Conservation (phyloP, 2,329 filamentous ascomycete genomes). For the Chaetomiaceae sp. region DNA sequence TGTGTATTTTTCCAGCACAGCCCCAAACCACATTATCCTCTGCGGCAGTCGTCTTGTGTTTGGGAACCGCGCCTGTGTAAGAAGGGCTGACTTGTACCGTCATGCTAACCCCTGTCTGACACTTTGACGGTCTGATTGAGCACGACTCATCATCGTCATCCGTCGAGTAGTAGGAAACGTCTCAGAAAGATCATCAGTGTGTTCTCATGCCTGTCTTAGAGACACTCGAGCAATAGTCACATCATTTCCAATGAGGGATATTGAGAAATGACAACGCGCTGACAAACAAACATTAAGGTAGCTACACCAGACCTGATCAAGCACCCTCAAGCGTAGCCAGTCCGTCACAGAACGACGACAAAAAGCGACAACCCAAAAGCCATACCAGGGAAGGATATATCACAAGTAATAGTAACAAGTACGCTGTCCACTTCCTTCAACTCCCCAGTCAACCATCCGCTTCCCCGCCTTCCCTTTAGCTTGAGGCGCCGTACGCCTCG, state of each 20-base stretch:
- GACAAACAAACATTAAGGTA: constrained; percentile 5
- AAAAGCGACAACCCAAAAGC: neutral
- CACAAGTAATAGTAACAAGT: constrained; percentile 16
- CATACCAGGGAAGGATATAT: constrained; percentile 3
- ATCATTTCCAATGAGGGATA: neutral
- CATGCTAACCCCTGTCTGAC: neutral
- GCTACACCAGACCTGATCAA: constrained; percentile 5
- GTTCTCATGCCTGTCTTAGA: too few relatives aligned
- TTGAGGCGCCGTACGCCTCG: constrained; percentile 49
- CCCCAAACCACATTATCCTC: neutral
- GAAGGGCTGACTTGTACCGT: neutral
- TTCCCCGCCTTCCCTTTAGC: neutral
- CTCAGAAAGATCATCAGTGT: too few relatives aligned
- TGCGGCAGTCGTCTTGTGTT: neutral
- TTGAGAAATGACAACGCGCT: neutral
- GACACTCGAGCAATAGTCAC: neutral
- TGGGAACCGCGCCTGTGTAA: neutral
- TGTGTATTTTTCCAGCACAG: neutral
- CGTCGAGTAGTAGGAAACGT: neutral
- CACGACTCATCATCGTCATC: too few relatives aligned
- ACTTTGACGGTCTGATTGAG: neutral
- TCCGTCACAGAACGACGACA: neutral
- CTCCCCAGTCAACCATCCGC: neutral
- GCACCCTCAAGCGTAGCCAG: neutral
- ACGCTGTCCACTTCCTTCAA: neutral